phyloP scores from a whole-genome alignment of 202 grass and related monocot genomes.

The Elaeis oleifera region DNA sequence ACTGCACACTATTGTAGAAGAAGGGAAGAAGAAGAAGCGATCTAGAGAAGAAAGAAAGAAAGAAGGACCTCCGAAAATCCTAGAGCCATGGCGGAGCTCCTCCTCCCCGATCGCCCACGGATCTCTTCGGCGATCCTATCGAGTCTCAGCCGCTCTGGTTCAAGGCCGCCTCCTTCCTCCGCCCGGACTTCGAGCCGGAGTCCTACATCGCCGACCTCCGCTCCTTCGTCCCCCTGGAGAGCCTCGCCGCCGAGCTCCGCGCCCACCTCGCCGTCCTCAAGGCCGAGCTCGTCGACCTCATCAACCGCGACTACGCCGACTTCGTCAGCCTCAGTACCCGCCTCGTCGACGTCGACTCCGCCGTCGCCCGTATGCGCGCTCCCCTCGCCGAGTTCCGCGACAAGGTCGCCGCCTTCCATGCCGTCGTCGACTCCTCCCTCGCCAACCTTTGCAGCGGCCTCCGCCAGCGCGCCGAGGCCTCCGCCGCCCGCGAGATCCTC shows the following conservation, averaged over 20 bases:
- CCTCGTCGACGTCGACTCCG: constrained; percentile 68
- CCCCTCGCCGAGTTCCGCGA: constrained; percentile 68
- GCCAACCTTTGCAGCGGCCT: constrained; percentile 51
- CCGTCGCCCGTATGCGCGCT: constrained; percentile 51
- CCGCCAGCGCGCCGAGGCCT: constrained; percentile 47
- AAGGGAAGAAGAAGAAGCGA: too few relatives aligned
- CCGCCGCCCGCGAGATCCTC: constrained; percentile 60
- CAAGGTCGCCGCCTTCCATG: constrained; percentile 68
- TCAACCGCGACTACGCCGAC: constrained; percentile 93
- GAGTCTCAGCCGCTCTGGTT: constrained; percentile 89
- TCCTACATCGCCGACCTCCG: constrained; percentile 77
- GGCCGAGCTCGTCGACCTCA: constrained; percentile 87
- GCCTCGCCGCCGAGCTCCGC: constrained; percentile 76
- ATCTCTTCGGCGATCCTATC: constrained; percentile 89
- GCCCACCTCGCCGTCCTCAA: constrained; percentile 68
- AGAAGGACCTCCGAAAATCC: too few relatives aligned
- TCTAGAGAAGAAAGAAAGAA: too few relatives aligned
- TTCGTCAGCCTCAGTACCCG: constrained; percentile 82
- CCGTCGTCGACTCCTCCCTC: constrained; percentile 25
- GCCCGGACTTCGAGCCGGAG: constrained; percentile 49
- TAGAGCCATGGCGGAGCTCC: constrained; percentile 50
- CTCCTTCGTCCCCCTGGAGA: constrained; percentile 90
- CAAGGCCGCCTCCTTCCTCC: constrained; percentile 50
- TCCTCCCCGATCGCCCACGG: constrained; percentile 30
- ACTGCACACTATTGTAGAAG: too few relatives aligned